phyloP scores from a whole-genome alignment of 2,329 filamentous ascomycete species.

The Aspergillus vadensis region DNA sequence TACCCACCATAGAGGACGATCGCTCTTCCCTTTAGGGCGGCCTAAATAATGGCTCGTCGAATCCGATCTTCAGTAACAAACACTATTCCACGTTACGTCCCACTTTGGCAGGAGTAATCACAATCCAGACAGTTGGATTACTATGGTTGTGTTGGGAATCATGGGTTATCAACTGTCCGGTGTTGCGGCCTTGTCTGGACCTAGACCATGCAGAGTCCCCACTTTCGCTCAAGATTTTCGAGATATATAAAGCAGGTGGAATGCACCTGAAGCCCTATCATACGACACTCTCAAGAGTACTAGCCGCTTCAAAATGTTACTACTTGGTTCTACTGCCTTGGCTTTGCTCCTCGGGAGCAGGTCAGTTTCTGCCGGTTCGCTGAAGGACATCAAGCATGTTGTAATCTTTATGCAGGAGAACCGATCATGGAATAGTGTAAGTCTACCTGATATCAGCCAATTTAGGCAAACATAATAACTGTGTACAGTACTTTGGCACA shows the following conservation, averaged over 20 bases:
- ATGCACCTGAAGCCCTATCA: no score
- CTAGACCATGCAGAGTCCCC: background rate
- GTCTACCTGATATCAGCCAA: background rate
- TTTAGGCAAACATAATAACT: background rate
- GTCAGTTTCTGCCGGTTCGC: constrained; percentile 39
- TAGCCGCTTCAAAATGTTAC: background rate
- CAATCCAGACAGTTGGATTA: background rate
- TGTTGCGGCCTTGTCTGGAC: background rate
- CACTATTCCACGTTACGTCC: background rate
- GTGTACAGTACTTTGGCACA: constrained; percentile 55
- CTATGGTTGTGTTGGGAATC: background rate
- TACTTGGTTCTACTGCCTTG: constrained; percentile 15
- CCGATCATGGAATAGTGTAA: constrained; percentile 43
- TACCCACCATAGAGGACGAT: background rate
- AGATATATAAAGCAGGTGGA: background rate
- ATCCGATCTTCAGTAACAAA: constrained; percentile 3
- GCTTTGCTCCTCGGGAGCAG: constrained; percentile 21
- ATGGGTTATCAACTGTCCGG: background rate
- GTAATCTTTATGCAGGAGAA: constrained; percentile 61
- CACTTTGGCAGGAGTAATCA: background rate
- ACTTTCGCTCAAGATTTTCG: background rate
- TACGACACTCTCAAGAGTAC: background rate
- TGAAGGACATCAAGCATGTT: constrained; percentile 59
- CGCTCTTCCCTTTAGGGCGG: background rate
- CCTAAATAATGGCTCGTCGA: constrained; percentile 10